Percentiles rank a stretch among this genome's conserved stretches.
Evolutionary conservation across 306 rosid genomes (phyloP).

Genomic region (Echinosophora koreensis): DNA sequence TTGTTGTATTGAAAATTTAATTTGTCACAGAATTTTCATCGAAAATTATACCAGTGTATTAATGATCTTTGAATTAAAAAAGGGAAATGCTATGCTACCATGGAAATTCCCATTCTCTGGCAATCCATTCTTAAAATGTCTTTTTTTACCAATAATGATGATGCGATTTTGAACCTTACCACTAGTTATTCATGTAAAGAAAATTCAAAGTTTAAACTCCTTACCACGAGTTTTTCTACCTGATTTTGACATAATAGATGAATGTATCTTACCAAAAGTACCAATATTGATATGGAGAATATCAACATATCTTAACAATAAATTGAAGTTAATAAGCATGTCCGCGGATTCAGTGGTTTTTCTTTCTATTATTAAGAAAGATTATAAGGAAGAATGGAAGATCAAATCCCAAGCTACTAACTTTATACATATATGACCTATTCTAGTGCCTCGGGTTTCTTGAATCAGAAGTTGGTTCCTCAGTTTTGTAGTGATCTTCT

Average conservation of each 20-base stretch:
- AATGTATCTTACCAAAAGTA: too few species aligned
- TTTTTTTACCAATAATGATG: too few species aligned
- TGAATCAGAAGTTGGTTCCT: background rate
- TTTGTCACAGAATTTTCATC: background rate
- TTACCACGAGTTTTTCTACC: too few species aligned
- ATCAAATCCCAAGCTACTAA: too few species aligned
- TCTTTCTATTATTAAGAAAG: background rate
- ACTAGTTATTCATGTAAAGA: too few species aligned
- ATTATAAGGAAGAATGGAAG: background rate
- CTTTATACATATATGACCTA: too few species aligned
- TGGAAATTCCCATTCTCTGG: background rate
- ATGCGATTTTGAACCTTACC: too few species aligned
- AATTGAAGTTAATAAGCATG: background rate
- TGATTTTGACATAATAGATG: background rate
- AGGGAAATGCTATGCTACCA: too few species aligned
- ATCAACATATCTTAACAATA: too few species aligned
- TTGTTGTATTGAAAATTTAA: slow-evolving; percentile 32
- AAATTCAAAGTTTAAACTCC: too few species aligned
- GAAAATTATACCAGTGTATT: background rate
- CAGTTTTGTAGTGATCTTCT: background rate
- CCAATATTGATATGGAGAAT: too few species aligned
- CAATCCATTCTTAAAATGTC: background rate
- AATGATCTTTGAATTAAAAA: background rate
- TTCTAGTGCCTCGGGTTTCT: background rate
- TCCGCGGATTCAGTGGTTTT: background rate